Base-by-base conservation (phyloP, 2,329 filamentous ascomycete genomes). In the Paraconiothyrium brasiliense region DNA sequence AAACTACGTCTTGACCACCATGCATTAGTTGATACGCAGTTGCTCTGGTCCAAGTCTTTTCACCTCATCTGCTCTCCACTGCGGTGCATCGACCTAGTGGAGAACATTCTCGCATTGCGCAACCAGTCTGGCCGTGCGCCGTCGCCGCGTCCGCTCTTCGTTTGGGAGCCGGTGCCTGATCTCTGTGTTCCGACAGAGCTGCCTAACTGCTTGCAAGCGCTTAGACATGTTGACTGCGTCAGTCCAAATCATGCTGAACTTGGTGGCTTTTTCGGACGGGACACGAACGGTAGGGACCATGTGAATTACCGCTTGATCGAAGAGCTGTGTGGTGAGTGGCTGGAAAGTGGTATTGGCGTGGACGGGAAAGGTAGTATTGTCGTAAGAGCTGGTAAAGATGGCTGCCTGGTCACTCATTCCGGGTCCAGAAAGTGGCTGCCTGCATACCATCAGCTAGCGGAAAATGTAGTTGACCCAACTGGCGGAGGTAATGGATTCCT, bases 91-190 rank as follows among this genome's bases (percentile, higher is more conserved):
- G 86, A 91, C 58, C 85, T 97, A 24, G 89, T 95, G 24, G 79
- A 86, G 1, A 86, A 89, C n/a, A 91, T 98, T 61, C 82, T 89
- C 5, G 80, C 83, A 4, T 75, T 82, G 49, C 84, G 88, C 52
- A 70, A 78, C 37, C 71, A 75, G 47, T 64, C 81, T 37, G 70
- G 63, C 16, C 41, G 54, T 10, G 27, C 58, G 27, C 60, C 58
- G 39, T 62, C 63, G 11, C 83, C 83, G 67, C 71, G 82, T 51
- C 92, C 94, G 1, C 79, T 93, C 7, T 92, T 97, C 76, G 87
- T 98, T 56, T 99, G 94, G 94, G 95, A 99, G 76, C 95, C 95
- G 0, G 92, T 97, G 1, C 95, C 95, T 1, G 93, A 97, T 78
- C 85, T 92, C 1, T 97, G 94, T 77, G 90, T 86, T 0, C 89